These are phyloP conservation scores for Trifolium fragiferum DNA, from an alignment of 306 rosid species.

Conservation along the genomic window DNA sequence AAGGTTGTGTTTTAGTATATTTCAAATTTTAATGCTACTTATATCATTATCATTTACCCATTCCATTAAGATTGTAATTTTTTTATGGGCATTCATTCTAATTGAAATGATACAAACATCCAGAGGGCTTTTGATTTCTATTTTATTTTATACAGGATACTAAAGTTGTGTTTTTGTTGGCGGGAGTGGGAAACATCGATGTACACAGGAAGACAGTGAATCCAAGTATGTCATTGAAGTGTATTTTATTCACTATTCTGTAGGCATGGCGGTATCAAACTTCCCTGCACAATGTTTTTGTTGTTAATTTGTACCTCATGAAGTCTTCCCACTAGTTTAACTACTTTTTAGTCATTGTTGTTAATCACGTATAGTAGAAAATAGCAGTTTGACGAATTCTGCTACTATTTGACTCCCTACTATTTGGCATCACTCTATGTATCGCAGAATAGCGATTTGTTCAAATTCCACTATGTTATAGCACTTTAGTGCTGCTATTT, in stretches of 20 bases:
- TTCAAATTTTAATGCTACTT: too few species aligned
- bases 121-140: background rate
- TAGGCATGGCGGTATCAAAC: background rate
- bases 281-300: conserved; percentile 8
- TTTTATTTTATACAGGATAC: conserved; percentile 56
- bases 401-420: background rate
- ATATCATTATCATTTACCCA: too few species aligned
- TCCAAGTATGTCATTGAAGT: conserved; percentile 68
- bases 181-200: conserved; percentile 87
- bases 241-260: background rate
- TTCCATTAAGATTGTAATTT: background rate
- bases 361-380: background rate
- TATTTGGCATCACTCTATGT: background rate
- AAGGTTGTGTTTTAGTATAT: too few species aligned
- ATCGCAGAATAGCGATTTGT: background rate
- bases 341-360: background rate
- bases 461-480: background rate
- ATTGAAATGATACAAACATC: conserved; percentile 24
- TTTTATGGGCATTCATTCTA: conserved; percentile 13
- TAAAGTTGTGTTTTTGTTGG: conserved; percentile 71
- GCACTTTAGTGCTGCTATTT: background rate
- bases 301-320: conserved; percentile 13
- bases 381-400: background rate
- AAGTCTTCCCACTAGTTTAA: conserved; percentile 3
- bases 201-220: conserved; percentile 85